A percentile compares a stretch with the other conserved stretches of the same genome.
phyloP scores from a whole-genome alignment of 768 basidiomycete species.

The Hirschioporus abietinus region DNA sequence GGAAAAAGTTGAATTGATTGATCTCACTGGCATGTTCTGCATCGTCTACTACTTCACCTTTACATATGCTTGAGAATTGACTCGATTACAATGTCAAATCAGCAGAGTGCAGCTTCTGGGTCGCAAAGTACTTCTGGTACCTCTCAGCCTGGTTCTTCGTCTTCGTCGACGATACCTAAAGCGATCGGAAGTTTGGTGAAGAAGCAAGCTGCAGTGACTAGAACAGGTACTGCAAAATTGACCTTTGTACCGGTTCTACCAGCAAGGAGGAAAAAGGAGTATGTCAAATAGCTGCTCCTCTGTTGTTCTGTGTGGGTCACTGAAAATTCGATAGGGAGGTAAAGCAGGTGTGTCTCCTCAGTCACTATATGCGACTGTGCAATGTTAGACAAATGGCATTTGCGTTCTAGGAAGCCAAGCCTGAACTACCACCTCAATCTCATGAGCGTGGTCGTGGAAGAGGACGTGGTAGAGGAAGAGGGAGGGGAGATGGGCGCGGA shows the following conservation, averaged over 20 bases:
- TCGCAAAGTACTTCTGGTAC: neutral
- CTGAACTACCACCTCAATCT: constrained; percentile 28
- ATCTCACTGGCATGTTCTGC: too few species aligned
- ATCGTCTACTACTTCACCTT: too few species aligned
- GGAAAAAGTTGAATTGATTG: too few species aligned
- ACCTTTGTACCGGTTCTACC: constrained; percentile 79
- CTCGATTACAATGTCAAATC: neutral
- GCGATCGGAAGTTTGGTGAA: constrained; percentile 76
- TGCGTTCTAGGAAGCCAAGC: constrained; percentile 39
- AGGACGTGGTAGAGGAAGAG: constrained; percentile 32
- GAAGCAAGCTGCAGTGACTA: constrained; percentile 61
- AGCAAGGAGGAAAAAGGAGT: constrained; percentile 76
- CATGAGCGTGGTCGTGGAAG: constrained; percentile 41
- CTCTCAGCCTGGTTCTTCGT: neutral
- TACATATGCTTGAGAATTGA: too few species aligned
- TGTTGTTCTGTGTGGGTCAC: neutral
- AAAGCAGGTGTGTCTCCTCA: constrained; percentile 6
- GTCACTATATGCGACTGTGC: neutral
- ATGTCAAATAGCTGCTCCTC: constrained; percentile 26
- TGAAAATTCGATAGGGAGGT: constrained; percentile 1
- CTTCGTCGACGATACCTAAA: constrained; percentile 35
- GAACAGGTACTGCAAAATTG: constrained; percentile 69
- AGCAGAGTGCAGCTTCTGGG: neutral
- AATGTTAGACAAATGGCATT: constrained; percentile 3
- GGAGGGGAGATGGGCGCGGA: constrained; percentile 50